Conservation (phyloP, 441 rosid genomes). For the Melastoma candidum region DNA sequence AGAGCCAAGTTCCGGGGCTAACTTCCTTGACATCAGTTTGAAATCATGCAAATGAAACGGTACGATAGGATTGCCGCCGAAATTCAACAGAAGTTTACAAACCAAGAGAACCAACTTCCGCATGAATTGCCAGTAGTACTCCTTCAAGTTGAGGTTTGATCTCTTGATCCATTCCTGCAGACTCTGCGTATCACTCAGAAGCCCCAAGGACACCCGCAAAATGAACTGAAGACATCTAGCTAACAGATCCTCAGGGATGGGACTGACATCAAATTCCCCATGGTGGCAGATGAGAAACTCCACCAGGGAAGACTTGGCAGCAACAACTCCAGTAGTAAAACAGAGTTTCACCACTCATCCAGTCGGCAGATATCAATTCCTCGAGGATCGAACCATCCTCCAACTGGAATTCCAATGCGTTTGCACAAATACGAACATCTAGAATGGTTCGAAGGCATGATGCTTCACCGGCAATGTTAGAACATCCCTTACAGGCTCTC, state of each 20-base stretch:
- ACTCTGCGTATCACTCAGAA: slow-evolving; percentile 13
- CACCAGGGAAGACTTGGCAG: slow-evolving; percentile 28
- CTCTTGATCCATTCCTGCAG: slow-evolving; percentile 27
- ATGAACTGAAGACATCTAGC: not conserved
- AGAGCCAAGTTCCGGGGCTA: slow-evolving; percentile 23
- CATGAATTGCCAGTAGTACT: slow-evolving; percentile 18
- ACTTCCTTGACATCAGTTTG: slow-evolving; percentile 10
- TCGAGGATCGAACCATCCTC: too few species aligned
- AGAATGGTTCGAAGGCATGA: too few species aligned
- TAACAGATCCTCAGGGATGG: not conserved
- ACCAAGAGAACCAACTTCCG: slow-evolving; percentile 27
- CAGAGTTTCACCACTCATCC: too few species aligned
- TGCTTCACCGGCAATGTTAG: too few species aligned
- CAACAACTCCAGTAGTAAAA: too few species aligned
- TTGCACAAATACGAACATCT: too few species aligned
- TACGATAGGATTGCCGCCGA: slow-evolving; percentile 4
- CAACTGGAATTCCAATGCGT: too few species aligned
- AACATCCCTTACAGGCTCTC: too few species aligned
- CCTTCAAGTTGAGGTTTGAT: slow-evolving; percentile 4
- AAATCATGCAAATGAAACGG: slow-evolving; percentile 16
- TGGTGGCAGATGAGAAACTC: slow-evolving; percentile 22
- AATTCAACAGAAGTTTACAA: slow-evolving; percentile 30
- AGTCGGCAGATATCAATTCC: too few species aligned
- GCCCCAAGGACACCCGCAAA: not conserved
- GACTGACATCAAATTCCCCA: not conserved